These are phyloP conservation scores for Styphnolobium japonicum DNA, from an alignment of 306 rosid genomes.

Conservation along the genomic window DNA sequence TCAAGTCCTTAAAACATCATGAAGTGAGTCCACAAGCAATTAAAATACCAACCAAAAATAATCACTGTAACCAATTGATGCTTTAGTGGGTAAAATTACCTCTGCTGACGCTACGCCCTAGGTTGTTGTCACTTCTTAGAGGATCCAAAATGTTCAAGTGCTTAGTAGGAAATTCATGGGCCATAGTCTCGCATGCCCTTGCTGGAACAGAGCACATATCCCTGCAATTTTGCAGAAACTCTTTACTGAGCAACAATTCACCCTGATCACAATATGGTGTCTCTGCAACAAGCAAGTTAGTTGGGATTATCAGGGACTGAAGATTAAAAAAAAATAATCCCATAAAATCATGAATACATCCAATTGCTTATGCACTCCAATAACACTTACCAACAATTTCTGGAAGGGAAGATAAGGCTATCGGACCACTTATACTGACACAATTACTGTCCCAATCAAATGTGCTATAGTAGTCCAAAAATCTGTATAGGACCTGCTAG, in stretches of 20 bases:
- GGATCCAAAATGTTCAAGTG: constrained; percentile 70
- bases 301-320: constrained; percentile 21
- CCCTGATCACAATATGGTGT: constrained; percentile 32
- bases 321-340: constrained; percentile 4
- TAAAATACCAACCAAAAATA: neutral
- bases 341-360: neutral
- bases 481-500: constrained; percentile 60
- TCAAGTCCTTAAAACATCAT: neutral
- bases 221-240: constrained; percentile 50
- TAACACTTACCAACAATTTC: constrained; percentile 47
- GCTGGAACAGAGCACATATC: constrained; percentile 36
- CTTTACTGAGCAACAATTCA: constrained; percentile 48
- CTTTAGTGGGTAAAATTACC: constrained; percentile 40
- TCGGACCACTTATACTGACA: constrained; percentile 54
- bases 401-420: constrained; percentile 48
- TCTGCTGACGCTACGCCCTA: constrained; percentile 61
- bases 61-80: constrained; percentile 2
- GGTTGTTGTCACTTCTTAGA: constrained; percentile 58
- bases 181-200: constrained; percentile 20
- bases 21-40: neutral
- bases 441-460: constrained; percentile 63
- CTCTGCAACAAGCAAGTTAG: constrained; percentile 36
- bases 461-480: constrained; percentile 59
- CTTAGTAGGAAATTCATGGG: constrained; percentile 47
- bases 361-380: constrained; percentile 7